These are phyloP conservation scores for Nemania sp. DNA, from an alignment of 2,329 filamentous ascomycete species.

Conservation along the genomic window DNA sequence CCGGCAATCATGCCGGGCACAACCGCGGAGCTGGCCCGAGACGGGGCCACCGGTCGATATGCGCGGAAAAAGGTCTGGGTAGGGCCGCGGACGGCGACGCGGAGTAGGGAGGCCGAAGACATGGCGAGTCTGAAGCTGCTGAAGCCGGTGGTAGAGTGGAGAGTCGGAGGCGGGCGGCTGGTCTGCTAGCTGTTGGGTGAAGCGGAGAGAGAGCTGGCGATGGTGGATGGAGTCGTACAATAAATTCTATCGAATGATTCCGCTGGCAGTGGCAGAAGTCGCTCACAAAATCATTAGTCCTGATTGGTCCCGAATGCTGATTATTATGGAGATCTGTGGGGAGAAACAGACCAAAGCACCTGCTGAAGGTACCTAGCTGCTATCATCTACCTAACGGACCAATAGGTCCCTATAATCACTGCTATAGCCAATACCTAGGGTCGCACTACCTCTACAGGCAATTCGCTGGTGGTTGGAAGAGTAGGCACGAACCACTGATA, in stretches of 20 bases:
- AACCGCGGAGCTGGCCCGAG: constrained; percentile 53
- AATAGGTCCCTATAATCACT: too few species aligned
- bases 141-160: constrained; percentile 16
- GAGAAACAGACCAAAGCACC: too few species aligned
- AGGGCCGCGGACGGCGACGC: constrained; percentile 70
- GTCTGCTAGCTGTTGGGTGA: constrained; percentile 11
- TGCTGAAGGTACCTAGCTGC: too few species aligned
- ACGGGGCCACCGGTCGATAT: constrained; percentile 61
- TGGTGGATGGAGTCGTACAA: constrained; percentile 14
- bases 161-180: constrained; percentile 11
- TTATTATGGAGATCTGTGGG: constrained; percentile 3
- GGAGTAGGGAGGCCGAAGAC: constrained; percentile 70
- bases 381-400: too few species aligned
- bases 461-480: too few species aligned
- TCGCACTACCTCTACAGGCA: too few species aligned
- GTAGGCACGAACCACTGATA: too few species aligned
- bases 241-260: constrained; percentile 36
- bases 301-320: constrained; percentile 25
- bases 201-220: neutral
- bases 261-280: constrained; percentile 22
- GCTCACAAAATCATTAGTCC: constrained; percentile 29
- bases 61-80: constrained; percentile 65
- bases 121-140: constrained; percentile 47
- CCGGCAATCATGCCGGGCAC: constrained; percentile 56
- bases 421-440: too few species aligned